Percentiles rank a stretch among this genome's conserved stretches.
These are phyloP conservation scores for Capronia coronata DNA, from an alignment of 2,329 filamentous ascomycete genomes.

Conservation along the genomic window DNA sequence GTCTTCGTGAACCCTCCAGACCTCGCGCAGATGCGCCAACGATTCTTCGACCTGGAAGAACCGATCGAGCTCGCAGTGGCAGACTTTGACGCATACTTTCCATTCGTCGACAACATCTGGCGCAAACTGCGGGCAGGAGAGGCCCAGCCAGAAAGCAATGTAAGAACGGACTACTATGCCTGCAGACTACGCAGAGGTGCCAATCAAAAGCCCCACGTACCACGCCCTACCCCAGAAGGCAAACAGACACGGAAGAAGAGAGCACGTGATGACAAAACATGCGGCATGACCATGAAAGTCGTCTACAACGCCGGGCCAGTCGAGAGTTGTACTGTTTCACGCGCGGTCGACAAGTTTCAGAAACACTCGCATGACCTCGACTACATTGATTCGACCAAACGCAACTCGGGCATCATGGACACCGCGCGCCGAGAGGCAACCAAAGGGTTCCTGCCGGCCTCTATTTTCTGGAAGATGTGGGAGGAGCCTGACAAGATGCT, in stretches of 20 bases:
- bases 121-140: slow-evolving; percentile 38
- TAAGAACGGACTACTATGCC: slow-evolving; percentile 44
- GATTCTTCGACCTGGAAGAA: slow-evolving; percentile 42
- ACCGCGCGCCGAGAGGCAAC: slow-evolving; percentile 41
- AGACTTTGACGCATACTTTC: slow-evolving; percentile 45
- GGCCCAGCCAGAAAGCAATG: slow-evolving; percentile 31
- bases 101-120: slow-evolving; percentile 48
- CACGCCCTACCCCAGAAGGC: slow-evolving; percentile 39
- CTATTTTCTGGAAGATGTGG: slow-evolving; percentile 44
- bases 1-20: slow-evolving; percentile 41
- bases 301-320: slow-evolving; percentile 41
- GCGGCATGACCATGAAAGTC: slow-evolving; percentile 45
- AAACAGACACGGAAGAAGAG: slow-evolving; percentile 42
- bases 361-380: slow-evolving; percentile 44
- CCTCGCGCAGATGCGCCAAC: slow-evolving; percentile 38
- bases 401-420: slow-evolving; percentile 45
- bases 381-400: slow-evolving; percentile 43
- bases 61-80: slow-evolving; percentile 42
- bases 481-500: slow-evolving; percentile 41
- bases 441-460: slow-evolving; percentile 44
- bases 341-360: slow-evolving; percentile 37
- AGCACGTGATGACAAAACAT: slow-evolving; percentile 41
- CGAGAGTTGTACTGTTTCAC: slow-evolving; percentile 39
- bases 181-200: slow-evolving; percentile 40
- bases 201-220: slow-evolving; percentile 36